These are phyloP conservation scores for Solanum stenotomum DNA, from an alignment of 257 asterid species.

Conservation along the genomic window DNA sequence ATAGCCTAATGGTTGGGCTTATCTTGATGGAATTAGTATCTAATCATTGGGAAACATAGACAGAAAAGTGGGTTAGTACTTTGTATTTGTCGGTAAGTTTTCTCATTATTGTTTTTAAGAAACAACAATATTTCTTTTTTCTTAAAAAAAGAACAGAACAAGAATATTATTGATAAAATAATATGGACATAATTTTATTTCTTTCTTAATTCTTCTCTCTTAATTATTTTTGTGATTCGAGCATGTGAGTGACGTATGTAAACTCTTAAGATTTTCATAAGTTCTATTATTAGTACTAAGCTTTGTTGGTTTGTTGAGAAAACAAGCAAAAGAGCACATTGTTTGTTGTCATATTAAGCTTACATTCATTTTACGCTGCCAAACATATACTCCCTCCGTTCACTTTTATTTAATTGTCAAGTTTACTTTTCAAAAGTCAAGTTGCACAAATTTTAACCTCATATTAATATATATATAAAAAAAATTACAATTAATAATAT, in stretches of 20 bases:
- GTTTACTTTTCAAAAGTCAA: not conserved
- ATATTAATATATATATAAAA: too few species aligned
- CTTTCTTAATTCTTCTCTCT: too few species aligned
- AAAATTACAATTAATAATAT: too few species aligned
- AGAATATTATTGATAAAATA: not conserved
- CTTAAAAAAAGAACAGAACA: too few species aligned
- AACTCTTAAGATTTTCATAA: too few species aligned
- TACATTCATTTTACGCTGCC: not conserved
- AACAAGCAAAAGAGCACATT: not conserved
- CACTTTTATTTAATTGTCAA: not conserved
- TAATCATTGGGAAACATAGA: not conserved
- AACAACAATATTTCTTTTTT: too few species aligned
- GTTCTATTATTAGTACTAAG: not conserved
- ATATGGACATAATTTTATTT: not conserved
- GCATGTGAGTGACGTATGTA: too few species aligned
- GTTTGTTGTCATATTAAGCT: not conserved
- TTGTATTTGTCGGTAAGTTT: not conserved
- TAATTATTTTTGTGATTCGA: rapidly evolving
- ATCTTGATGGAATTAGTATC: not conserved
- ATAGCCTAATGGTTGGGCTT: not conserved
- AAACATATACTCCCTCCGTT: not conserved
- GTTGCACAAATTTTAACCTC: too few species aligned
- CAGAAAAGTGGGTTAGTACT: not conserved
- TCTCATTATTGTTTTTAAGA: not conserved
- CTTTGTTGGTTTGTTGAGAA: not conserved